phyloP scores from a whole-genome alignment of 2,329 filamentous ascomycete species.

The Sclerotinia subarctica region DNA sequence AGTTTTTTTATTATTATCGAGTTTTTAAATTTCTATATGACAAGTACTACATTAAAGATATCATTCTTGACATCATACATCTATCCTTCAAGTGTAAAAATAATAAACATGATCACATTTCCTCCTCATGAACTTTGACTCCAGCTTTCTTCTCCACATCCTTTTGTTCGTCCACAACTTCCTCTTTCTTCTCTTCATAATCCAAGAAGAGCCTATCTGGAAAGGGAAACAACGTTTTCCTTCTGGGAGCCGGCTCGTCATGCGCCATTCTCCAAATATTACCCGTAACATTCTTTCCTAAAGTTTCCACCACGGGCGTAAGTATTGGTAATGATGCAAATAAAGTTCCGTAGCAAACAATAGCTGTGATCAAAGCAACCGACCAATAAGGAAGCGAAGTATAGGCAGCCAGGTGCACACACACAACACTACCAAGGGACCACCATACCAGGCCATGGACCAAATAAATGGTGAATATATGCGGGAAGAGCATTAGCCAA shows the following conservation, averaged over 20 bases:
- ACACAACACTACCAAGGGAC: constrained; percentile 33
- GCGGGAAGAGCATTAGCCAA: constrained; percentile 46
- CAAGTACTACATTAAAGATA: not conserved
- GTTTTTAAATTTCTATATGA: not conserved
- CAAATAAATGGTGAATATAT: constrained; percentile 50
- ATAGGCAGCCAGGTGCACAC: constrained; percentile 26
- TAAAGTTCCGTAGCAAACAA: constrained; percentile 11
- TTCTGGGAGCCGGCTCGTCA: constrained; percentile 20
- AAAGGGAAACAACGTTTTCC: constrained; percentile 24
- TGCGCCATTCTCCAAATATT: constrained; percentile 25
- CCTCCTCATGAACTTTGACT: not conserved
- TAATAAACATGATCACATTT: not conserved
- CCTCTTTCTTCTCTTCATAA: not conserved
- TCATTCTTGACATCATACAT: not conserved
- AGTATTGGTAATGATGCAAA: constrained; percentile 25
- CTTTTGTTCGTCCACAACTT: not conserved
- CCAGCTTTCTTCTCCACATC: constrained; percentile 11
- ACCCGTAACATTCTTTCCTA: constrained; percentile 28
- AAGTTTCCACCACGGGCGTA: constrained; percentile 32
- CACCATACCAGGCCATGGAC: constrained; percentile 44
- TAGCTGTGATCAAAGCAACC: constrained; percentile 7
- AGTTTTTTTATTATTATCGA: not conserved
- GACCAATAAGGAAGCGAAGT: constrained; percentile 32
- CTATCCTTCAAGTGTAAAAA: not conserved
- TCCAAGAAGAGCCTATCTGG: constrained; percentile 20